Evolutionary conservation across 1,139 yeast species (phyloP).

Genomic region (Hanseniaspora uvarum): DNA sequence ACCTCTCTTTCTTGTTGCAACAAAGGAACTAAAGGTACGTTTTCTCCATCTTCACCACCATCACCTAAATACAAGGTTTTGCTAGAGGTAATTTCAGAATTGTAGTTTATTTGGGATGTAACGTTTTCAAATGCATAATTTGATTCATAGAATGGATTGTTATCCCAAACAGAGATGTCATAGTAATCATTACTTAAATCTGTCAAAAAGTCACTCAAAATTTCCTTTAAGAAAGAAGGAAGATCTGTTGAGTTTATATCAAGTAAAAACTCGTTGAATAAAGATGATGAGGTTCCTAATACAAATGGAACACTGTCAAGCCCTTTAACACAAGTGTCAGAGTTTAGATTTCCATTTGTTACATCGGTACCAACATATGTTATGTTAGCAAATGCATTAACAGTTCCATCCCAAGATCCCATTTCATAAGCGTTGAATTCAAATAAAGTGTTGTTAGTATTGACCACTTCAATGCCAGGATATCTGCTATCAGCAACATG

Average conservation of each 20-base stretch:
- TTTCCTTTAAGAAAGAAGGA: conserved; percentile 39
- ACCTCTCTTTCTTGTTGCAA: conserved; percentile 60
- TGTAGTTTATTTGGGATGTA: conserved; percentile 19
- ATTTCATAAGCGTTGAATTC: conserved; percentile 76
- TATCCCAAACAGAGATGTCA: conserved; percentile 62
- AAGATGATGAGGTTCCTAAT: conserved; percentile 66
- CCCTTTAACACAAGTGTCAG: conserved; percentile 48
- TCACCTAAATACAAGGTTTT: conserved; percentile 60
- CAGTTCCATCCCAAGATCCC: conserved; percentile 81
- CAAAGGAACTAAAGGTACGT: conserved; percentile 68
- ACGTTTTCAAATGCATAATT: conserved; percentile 35
- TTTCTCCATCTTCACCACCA: conserved; percentile 79
- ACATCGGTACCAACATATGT: conserved; percentile 66
- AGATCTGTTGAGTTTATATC: conserved; percentile 48
- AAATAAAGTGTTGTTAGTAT: conserved; percentile 60
- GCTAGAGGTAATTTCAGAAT: conserved; percentile 34
- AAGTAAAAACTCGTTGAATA: conserved; percentile 61
- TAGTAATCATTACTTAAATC: conserved; percentile 41
- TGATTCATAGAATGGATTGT: conserved; percentile 62
- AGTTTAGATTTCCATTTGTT: conserved; percentile 44
- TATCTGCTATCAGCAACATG: conserved; percentile 69
- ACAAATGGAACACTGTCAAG: conserved; percentile 70
- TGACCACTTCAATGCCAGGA: conserved; percentile 49
- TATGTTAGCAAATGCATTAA: conserved; percentile 55
- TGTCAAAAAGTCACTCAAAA: conserved; percentile 38